Evolutionary conservation across 495 filamentous ascomycete species (phyloP).

Genomic region (Penicillium mononematosum): DNA sequence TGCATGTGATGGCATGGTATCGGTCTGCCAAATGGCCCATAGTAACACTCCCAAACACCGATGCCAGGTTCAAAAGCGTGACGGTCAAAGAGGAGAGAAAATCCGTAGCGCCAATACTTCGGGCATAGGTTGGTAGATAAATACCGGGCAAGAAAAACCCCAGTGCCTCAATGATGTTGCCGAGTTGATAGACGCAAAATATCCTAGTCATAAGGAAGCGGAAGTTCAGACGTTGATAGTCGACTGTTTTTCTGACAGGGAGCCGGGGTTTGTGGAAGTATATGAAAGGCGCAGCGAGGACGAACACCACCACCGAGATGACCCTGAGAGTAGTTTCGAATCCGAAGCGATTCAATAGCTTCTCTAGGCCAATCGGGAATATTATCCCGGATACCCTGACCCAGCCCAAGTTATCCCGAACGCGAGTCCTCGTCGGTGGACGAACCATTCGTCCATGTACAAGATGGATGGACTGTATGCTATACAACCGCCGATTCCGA

Average conservation of each 20-base stretch:
- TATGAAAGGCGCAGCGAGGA: slow-evolving; percentile 52
- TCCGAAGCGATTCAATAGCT: slow-evolving; percentile 48
- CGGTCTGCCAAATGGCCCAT: slow-evolving; percentile 58
- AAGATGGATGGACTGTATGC: slow-evolving; percentile 48
- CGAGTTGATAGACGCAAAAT: slow-evolving; percentile 52
- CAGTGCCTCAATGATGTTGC: slow-evolving; percentile 53
- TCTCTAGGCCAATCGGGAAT: slow-evolving; percentile 50
- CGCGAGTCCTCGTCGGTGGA: slow-evolving; percentile 45
- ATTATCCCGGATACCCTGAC: slow-evolving; percentile 40
- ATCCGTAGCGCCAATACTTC: slow-evolving; percentile 36
- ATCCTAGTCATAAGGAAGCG: slow-evolving; percentile 44
- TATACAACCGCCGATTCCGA: slow-evolving; percentile 47
- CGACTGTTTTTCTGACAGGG: slow-evolving; percentile 34
- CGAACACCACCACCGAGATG: slow-evolving; percentile 47
- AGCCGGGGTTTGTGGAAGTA: slow-evolving; percentile 56
- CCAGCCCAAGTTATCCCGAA: slow-evolving; percentile 52
- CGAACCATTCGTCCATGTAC: slow-evolving; percentile 56
- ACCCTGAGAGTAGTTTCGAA: slow-evolving; percentile 51
- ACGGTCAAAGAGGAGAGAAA: slow-evolving; percentile 35
- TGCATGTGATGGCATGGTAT: slow-evolving; percentile 52
- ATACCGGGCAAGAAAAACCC: slow-evolving; percentile 62
- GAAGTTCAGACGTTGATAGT: slow-evolving; percentile 26
- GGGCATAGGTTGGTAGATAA: slow-evolving; percentile 59
- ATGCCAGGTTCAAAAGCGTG: slow-evolving; percentile 51
- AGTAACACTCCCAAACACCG: slow-evolving; percentile 55